A percentile compares a stretch with the other conserved stretches of the same genome.
Conservation (phyloP, 495 filamentous ascomycete species). For the Cladorrhinum samala region DNA sequence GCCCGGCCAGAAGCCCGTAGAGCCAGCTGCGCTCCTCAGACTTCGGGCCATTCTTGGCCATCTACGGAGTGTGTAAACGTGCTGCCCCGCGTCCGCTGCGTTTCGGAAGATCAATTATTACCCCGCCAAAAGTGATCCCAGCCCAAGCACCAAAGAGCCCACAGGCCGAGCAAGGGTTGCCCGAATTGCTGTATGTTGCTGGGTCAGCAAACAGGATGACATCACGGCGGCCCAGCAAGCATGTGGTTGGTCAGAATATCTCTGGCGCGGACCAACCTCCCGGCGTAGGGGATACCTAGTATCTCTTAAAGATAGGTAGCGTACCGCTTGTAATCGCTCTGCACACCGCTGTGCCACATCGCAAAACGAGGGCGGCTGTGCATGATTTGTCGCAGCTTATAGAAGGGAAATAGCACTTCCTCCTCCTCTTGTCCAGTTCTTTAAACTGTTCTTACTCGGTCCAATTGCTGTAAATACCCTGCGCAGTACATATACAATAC, state of each 20-base stretch:
- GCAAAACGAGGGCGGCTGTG: not conserved
- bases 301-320: no score
- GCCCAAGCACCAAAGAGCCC: not conserved
- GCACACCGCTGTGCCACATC: not conserved
- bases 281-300: no score
- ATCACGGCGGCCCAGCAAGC: constrained; percentile 10
- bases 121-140: constrained; percentile 18
- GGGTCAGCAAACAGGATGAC: constrained; percentile 22
- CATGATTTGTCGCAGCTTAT: not conserved
- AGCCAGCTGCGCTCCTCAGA: constrained; percentile 24
- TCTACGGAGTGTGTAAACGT: constrained; percentile 15
- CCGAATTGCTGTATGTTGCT: constrained; percentile 13
- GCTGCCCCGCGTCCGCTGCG: not conserved
- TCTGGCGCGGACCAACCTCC: no score
- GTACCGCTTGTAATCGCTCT: not conserved
- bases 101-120: constrained; percentile 2
- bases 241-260: constrained; percentile 17
- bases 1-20: constrained; percentile 18
- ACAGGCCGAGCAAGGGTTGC: constrained; percentile 2
- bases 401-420: not conserved
- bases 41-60: constrained; percentile 30
- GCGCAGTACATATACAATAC: no score
- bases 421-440: not conserved
- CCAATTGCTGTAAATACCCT: no score
- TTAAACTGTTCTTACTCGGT: no score